phyloP scores from a whole-genome alignment of 352 stramenopile genomes.

The Phytophthora colocasiae region DNA sequence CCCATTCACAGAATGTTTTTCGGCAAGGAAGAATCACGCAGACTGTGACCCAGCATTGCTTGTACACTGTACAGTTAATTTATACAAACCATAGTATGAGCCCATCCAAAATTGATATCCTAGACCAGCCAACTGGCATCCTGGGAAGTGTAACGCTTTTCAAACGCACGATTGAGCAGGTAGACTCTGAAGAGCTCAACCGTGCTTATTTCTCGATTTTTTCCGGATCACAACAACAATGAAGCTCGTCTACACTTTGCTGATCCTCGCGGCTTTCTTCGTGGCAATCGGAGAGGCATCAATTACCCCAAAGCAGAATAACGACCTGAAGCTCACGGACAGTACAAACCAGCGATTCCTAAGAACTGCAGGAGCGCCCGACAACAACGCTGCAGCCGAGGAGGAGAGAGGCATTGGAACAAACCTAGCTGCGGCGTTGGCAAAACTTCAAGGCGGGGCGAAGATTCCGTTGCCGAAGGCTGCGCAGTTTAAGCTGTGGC shows the following conservation, averaged over 20 bases:
- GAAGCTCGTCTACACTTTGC: not conserved
- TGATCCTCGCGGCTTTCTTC: not conserved
- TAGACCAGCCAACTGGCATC: too few relatives aligned
- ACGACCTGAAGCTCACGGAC: not conserved
- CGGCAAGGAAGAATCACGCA: too few relatives aligned
- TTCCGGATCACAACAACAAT: not conserved
- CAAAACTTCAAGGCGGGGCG: not conserved
- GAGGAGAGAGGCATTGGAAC: not conserved
- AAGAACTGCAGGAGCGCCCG: not conserved
- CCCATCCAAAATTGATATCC: too few relatives aligned
- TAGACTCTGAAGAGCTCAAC: too few relatives aligned
- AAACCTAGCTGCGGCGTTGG: not conserved
- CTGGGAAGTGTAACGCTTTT: too few relatives aligned
- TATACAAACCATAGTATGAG: too few relatives aligned
- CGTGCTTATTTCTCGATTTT: not conserved
- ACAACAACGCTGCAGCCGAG: not conserved
- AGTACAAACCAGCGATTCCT: not conserved
- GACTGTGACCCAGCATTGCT: too few relatives aligned
- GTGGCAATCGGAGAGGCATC: not conserved
- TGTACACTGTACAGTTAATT: too few relatives aligned
- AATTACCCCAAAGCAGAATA: not conserved
- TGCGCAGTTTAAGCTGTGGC: not conserved
- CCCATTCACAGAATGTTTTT: too few relatives aligned
- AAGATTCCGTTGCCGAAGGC: not conserved
- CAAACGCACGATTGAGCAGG: too few relatives aligned